Percentiles rank a stretch among this genome's conserved stretches.
Conservation (phyloP, 495 filamentous ascomycete genomes). For the Evernia prunastri region DNA sequence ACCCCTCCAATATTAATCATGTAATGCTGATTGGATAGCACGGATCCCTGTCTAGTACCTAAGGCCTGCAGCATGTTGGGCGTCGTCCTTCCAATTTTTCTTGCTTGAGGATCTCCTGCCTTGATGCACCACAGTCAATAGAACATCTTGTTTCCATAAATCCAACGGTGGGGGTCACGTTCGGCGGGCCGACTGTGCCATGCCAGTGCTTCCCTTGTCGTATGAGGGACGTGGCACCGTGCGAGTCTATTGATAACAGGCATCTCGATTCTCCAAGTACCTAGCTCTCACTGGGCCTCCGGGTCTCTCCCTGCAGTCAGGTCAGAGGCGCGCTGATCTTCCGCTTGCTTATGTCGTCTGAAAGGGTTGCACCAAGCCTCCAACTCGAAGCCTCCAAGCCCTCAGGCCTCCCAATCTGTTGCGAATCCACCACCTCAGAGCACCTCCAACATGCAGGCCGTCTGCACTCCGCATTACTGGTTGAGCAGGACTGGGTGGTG, state of each 20-base stretch:
- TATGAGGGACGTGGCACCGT: neutral
- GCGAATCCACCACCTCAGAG: neutral
- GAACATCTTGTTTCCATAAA: neutral
- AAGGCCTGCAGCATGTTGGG: neutral
- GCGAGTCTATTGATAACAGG: neutral
- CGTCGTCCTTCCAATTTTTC: neutral
- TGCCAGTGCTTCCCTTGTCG: neutral
- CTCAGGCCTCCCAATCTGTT: neutral
- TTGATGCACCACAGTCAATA: neutral
- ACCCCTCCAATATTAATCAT: neutral
- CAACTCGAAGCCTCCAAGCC: neutral
- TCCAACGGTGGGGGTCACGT: neutral
- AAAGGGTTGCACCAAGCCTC: neutral
- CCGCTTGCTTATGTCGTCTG: neutral
- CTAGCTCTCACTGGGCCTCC: neutral
- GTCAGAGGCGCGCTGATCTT: neutral
- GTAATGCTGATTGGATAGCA: neutral
- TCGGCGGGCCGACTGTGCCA: neutral
- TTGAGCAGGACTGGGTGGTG: neutral
- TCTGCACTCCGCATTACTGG: constrained; percentile 2
- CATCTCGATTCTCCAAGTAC: too few relatives aligned
- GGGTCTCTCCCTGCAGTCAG: neutral
- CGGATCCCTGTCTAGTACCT: neutral
- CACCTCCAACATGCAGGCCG: neutral
- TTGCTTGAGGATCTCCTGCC: neutral